phyloP scores from a whole-genome alignment of 2,329 filamentous ascomycete genomes.

The Gaeumannomyces tritici region DNA sequence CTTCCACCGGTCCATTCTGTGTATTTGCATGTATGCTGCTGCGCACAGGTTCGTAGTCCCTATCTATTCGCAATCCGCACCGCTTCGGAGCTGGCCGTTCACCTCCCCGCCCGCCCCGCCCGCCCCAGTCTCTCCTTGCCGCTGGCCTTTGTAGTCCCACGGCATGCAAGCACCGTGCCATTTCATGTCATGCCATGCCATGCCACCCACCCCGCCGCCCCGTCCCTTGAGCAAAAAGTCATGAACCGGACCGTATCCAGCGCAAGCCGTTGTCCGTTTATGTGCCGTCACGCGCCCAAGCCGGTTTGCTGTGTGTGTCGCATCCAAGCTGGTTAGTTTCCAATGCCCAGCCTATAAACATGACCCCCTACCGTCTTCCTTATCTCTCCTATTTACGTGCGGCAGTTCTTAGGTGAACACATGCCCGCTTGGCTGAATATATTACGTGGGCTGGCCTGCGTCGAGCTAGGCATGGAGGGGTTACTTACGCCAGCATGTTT shows the following conservation, averaged over 20 bases:
- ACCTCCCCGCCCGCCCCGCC: not conserved
- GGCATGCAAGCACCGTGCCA: not conserved
- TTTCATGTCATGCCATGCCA: not conserved
- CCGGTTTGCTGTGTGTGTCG: not conserved
- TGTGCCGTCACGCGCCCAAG: not conserved
- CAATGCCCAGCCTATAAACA: not conserved
- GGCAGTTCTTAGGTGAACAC: not conserved
- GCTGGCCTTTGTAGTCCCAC: not conserved
- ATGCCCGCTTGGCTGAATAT: no score
- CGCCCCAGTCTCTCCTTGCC: not conserved
- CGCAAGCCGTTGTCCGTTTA: not conserved
- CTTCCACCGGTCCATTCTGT: no score
- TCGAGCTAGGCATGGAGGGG: no score
- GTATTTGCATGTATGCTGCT: not conserved
- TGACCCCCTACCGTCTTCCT: not conserved
- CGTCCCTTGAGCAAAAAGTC: not conserved
- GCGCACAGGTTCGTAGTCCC: not conserved
- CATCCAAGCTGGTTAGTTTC: not conserved
- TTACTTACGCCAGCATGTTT: no score
- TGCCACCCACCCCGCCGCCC: not conserved
- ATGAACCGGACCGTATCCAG: not conserved
- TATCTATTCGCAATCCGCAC: not conserved
- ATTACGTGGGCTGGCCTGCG: not conserved
- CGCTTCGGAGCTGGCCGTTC: not conserved
- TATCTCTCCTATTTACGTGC: not conserved